phyloP scores from a whole-genome alignment of 73 alveolate genomes.

The Paramecium biaurelia region DNA sequence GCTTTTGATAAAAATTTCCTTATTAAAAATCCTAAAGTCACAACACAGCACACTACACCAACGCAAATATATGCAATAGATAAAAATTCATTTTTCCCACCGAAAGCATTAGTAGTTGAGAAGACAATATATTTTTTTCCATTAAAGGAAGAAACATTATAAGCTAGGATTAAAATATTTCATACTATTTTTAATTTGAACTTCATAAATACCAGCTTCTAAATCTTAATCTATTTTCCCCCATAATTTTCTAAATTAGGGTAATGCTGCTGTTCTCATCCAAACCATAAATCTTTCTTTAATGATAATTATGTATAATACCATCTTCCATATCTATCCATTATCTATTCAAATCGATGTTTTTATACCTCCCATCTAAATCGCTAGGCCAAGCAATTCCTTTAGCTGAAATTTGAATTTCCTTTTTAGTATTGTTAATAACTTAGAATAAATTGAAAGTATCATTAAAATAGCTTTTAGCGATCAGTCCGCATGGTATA shows the following conservation, averaged over 20 bases:
- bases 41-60: constrained; percentile 75
- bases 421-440: neutral
- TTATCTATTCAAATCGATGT: constrained; percentile 3
- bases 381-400: constrained; percentile 88
- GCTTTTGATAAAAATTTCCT: constrained; percentile 41
- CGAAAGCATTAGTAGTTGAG: constrained; percentile 79
- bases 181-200: constrained; percentile 28
- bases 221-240: constrained; percentile 76
- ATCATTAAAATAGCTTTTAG: constrained; percentile 81
- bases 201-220: constrained; percentile 62
- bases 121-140: constrained; percentile 79
- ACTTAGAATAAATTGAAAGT: constrained; percentile 53
- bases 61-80: constrained; percentile 76
- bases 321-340: constrained; percentile 80
- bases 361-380: constrained; percentile 73
- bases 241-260: constrained; percentile 87
- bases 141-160: constrained; percentile 77
- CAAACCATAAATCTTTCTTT: constrained; percentile 87
- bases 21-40: constrained; percentile 64
- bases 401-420: constrained; percentile 24
- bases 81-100: constrained; percentile 86
- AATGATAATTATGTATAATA: neutral
- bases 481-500: constrained; percentile 87
- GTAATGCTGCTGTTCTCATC: constrained; percentile 94
- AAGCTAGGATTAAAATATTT: constrained; percentile 54